Evolutionary conservation across 2,329 filamentous ascomycete species (phyloP).

Genomic region (Moelleriella libera): DNA sequence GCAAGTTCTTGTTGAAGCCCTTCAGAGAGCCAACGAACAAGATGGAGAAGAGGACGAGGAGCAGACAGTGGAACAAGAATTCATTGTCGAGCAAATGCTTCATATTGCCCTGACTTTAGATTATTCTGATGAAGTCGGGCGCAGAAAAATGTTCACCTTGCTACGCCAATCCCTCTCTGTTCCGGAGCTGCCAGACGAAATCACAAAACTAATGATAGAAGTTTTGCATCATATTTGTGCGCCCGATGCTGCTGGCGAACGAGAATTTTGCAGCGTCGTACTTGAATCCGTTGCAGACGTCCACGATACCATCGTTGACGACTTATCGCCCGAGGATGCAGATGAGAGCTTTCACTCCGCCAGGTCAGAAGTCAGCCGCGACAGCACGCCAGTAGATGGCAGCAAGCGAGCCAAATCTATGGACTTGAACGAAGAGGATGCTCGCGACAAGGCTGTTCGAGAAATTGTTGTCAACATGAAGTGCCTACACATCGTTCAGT

Average conservation of each 20-base stretch:
- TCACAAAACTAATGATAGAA: constrained; percentile 76
- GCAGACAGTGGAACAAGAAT: constrained; percentile 80
- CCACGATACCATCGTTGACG: constrained; percentile 79
- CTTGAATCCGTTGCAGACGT: constrained; percentile 93
- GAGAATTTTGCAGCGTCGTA: constrained; percentile 72
- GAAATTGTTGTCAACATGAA: constrained; percentile 98
- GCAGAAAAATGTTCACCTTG: constrained; percentile 89
- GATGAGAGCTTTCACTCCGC: constrained; percentile 85
- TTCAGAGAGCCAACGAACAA: constrained; percentile 41
- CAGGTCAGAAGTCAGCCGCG: constrained; percentile 65
- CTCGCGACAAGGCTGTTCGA: constrained; percentile 61
- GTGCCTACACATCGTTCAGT: constrained; percentile 92
- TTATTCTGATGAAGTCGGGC: constrained; percentile 93
- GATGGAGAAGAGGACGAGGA: constrained; percentile 47
- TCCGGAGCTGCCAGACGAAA: constrained; percentile 79
- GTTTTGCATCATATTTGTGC: constrained; percentile 75
- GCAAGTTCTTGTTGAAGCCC: constrained; percentile 48
- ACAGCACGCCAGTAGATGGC: constrained; percentile 37
- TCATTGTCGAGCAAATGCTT: constrained; percentile 87
- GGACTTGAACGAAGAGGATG: constrained; percentile 47
- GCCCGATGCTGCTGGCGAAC: constrained; percentile 55
- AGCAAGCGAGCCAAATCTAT: constrained; percentile 24
- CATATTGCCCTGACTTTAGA: constrained; percentile 86
- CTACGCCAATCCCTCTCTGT: constrained; percentile 76
- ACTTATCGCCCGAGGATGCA: constrained; percentile 40